Conservation (phyloP, 768 basidiomycete species). For the Boletales sp. region DNA sequence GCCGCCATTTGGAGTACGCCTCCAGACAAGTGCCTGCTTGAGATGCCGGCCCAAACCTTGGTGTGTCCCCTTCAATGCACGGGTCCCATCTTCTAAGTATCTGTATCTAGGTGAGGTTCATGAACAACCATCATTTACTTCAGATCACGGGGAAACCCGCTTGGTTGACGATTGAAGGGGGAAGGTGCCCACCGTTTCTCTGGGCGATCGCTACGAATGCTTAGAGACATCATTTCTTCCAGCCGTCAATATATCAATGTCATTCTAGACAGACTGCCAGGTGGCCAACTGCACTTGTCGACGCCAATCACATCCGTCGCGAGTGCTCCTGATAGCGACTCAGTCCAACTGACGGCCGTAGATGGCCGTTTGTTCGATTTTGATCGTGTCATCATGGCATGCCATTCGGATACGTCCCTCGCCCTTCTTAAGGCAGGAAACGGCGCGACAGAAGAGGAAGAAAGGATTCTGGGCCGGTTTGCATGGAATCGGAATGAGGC, state of each 20-base stretch:
- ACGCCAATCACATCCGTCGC: conserved; percentile 50
- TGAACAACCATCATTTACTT: conserved; percentile 72
- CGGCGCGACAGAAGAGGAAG: conserved; percentile 49
- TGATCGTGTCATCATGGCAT: conserved; percentile 73
- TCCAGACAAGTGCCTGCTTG: conserved; percentile 31
- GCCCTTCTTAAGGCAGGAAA: conserved; percentile 42
- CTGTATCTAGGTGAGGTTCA: conserved; percentile 51
- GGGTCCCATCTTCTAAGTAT: not conserved
- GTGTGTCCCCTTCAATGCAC: conserved; percentile 27
- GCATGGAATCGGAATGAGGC: conserved; percentile 67
- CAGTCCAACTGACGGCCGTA: conserved; percentile 45
- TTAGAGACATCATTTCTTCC: not conserved
- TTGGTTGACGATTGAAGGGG: conserved; percentile 71
- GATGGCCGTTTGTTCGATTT: conserved; percentile 44
- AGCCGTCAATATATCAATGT: conserved; percentile 66
- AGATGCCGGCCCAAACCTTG: conserved; percentile 68
- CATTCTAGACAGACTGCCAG: conserved; percentile 53
- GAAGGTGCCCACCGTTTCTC: conserved; percentile 47
- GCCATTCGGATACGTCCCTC: conserved; percentile 65
- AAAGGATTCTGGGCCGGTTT: conserved; percentile 53
- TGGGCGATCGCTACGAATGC: no score
- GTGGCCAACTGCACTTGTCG: conserved; percentile 52
- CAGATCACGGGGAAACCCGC: conserved; percentile 67
- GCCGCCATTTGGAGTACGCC: conserved; percentile 80
- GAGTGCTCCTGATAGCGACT: conserved; percentile 15